Evolutionary conservation across 2,329 filamentous ascomycete genomes (phyloP), one percentile per base, ranked within the genome.

Genomic region (Chaetomium strumarium): DNA sequence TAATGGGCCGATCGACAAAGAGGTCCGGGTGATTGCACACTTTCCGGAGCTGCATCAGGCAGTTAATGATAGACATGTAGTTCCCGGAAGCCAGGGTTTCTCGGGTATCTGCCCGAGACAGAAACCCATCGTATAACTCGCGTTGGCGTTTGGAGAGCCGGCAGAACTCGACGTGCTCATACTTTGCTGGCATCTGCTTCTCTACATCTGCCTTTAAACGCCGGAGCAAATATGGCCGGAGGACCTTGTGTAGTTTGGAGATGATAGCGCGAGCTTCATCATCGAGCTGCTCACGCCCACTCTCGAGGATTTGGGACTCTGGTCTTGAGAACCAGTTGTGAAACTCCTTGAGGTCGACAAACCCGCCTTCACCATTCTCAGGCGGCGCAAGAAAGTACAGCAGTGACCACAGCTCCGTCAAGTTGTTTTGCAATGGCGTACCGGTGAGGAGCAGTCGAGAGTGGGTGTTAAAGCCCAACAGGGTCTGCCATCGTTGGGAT

Each of bases 21-120:
- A 99, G 77, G 70, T 99, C 93, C 0, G 93, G 95, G 65, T 99
- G 93, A 62, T 99, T 99, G 77, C 93, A 99, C 47, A 99, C 95
- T 68, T 97, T 96, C 45, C 93, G 84, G 49, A 99, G 76, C 66
- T 96, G 93, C 90, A 99, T 96, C 47, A 99, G 74, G 68, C 95
- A 97, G 67, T 96, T 96, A 71, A 97, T 97, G 67, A 99, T 96
- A 16, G 90, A 96, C 58, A 99, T 82, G 67, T 96, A 96, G 64
- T 97, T 99, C 29, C 93, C 93, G 1, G 89, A 95, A 2, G 89
- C 82, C 16, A 99, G 75, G 0, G 91, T 96, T 55, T 90, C 86
- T 58, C 90, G 85, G 0, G 93, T 97, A 62, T 96, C 90, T 3
- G 86, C 86, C 51, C 91, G 84, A 33, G 89, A 90, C 72, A 99